These are phyloP conservation scores for Medicago truncatula DNA, from an alignment of 306 rosid genomes.

Conservation along the genomic window MtrunA17r5.0-ANR NC_053042.1:56356501-56357000, in stretches of 20 bases:
- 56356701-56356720: neutral
- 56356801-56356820: neutral
- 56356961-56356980: neutral
- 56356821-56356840: neutral
- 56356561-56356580: neutral
- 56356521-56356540: neutral
- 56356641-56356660: slow-evolving; percentile 1
- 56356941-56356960: neutral
- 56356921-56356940: neutral
- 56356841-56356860: neutral
- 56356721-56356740: neutral
- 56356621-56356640: neutral
- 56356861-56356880: neutral
- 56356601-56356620: neutral
- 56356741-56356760: neutral
- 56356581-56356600: neutral
- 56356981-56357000: neutral
- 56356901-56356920: neutral
- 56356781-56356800: neutral
- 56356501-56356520: slow-evolving; percentile 2
- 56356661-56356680: neutral
- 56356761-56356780: neutral
- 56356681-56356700: neutral
- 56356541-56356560: neutral
- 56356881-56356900: neutral